Conservation (phyloP, 2,329 filamentous ascomycete genomes). For the Didymella pinodella region DNA sequence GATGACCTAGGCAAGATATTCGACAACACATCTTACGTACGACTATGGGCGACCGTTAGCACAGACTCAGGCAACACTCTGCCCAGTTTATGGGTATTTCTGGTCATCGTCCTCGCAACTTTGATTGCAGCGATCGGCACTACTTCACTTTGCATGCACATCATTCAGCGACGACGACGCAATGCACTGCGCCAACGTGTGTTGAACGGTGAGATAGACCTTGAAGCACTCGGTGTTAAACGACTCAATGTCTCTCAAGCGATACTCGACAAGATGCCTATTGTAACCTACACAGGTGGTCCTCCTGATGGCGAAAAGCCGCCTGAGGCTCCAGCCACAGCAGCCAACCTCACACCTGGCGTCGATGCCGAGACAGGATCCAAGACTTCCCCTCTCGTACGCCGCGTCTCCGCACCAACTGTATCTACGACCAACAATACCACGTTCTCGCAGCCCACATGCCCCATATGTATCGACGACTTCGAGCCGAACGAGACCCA, state of each 20-base stretch:
- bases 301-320: constrained; percentile 29
- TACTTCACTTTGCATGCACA: constrained; percentile 77
- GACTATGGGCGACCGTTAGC: constrained; percentile 61
- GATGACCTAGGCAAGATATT: constrained; percentile 51
- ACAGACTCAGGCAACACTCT: constrained; percentile 65
- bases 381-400: constrained; percentile 24
- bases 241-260: constrained; percentile 77
- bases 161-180: constrained; percentile 76
- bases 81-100: constrained; percentile 82
- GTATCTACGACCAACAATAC: constrained; percentile 18
- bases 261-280: constrained; percentile 75
- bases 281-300: constrained; percentile 72
- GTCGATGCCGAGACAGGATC: constrained; percentile 28
- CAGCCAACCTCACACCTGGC: constrained; percentile 21
- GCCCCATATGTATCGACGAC: constrained; percentile 88
- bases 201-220: constrained; percentile 78
- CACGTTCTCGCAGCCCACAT: constrained; percentile 72
- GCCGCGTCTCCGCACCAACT: constrained; percentile 35
- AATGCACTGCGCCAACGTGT: constrained; percentile 73
- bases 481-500: constrained; percentile 74
- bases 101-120: constrained; percentile 73
- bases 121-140: constrained; percentile 71
- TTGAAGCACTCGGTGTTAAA: constrained; percentile 86
- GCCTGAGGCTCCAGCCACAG: constrained; percentile 20
- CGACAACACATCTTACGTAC: constrained; percentile 55